Evolutionary conservation across 2,329 filamentous ascomycete genomes (phyloP).

Genomic region (Xylariaceae sp.): DNA sequence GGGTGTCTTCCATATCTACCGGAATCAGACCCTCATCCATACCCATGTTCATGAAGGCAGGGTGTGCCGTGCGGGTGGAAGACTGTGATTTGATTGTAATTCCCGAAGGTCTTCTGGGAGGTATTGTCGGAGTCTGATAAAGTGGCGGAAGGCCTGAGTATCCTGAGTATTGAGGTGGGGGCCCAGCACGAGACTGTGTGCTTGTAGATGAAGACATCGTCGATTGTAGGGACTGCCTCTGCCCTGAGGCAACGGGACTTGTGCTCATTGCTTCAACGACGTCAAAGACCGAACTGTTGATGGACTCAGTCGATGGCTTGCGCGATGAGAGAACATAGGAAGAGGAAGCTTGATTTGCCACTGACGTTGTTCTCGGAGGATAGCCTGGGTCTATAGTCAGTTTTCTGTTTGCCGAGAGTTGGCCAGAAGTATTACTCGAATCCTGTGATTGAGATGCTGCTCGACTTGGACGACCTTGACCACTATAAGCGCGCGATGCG

Average conservation of each 20-base stretch:
- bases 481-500: constrained; percentile 16
- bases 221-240: constrained; percentile 22
- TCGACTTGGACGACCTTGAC: constrained; percentile 17
- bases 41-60: not conserved
- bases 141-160: constrained; percentile 23
- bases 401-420: constrained; percentile 1
- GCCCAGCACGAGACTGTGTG: constrained; percentile 6
- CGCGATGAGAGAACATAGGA: constrained; percentile 21
- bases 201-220: not conserved
- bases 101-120: constrained; percentile 11
- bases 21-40: constrained; percentile 35
- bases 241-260: constrained; percentile 16
- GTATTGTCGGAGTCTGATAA: constrained; percentile 17
- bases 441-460: constrained; percentile 11
- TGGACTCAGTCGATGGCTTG: constrained; percentile 33
- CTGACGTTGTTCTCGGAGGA: constrained; percentile 24
- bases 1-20: constrained; percentile 29
- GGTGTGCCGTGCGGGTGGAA: constrained; percentile 7
- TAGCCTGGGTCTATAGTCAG: constrained; percentile 17
- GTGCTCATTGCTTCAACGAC: constrained; percentile 26
- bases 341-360: constrained; percentile 16
- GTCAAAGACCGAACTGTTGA: constrained; percentile 35
- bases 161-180: constrained; percentile 9
- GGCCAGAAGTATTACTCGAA: too few relatives aligned
- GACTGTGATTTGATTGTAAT: constrained; percentile 9